Evolutionary conservation across 768 basidiomycete species (phyloP), one percentile per base, ranked within the genome.

Genomic region (Xerocomellus chrysenteron): DNA sequence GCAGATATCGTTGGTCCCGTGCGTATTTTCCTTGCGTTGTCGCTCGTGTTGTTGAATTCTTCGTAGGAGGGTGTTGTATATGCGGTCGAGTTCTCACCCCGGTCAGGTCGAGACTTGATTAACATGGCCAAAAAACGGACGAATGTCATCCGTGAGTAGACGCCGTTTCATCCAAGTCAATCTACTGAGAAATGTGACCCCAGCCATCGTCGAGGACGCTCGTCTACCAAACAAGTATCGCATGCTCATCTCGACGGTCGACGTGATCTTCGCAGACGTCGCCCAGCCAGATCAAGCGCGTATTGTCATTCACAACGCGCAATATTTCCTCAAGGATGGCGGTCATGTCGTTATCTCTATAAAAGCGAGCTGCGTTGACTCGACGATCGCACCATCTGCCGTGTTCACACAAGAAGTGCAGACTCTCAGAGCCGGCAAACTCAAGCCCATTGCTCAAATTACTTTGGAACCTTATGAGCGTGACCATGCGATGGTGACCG

Each of bases 111-210:
- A 75, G 97, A 99, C 76, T 77, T 98, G 59, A 97, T 99, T 65
- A 91, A 90, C 76, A 99, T 98, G 97, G 96, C 97, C 35, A 98
- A 98, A 78, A 98, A 97, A 77, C 83, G 97, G 57, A 98, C 97
- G 62, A 99, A 98, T 74, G 94, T 98, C 62, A 96, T 98, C 68
- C 97, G 94, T 96, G 76, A 56, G 90, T 81, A 3, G 33, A 36
- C 47, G 10, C 28, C 6, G 21, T 14, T 10, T 52, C 24, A 35
- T 51, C 36, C 8, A 50, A 12, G 41, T 50, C 56, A 48, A 17
- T 50, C 7, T 37, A 32, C 46, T 54, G 49, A 53, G 47, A 47
- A 36, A 42, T 53, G 19, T 26, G 48, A 49, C 21, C 62, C 5
- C 51, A 94, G 91, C 96, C 40, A 99, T 99, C 69, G 82, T 99